Evolutionary conservation across 2,329 filamentous ascomycete species (phyloP), one percentile per base, ranked within the genome.

Genomic region (Sodiomyces alkalinus): DNA sequence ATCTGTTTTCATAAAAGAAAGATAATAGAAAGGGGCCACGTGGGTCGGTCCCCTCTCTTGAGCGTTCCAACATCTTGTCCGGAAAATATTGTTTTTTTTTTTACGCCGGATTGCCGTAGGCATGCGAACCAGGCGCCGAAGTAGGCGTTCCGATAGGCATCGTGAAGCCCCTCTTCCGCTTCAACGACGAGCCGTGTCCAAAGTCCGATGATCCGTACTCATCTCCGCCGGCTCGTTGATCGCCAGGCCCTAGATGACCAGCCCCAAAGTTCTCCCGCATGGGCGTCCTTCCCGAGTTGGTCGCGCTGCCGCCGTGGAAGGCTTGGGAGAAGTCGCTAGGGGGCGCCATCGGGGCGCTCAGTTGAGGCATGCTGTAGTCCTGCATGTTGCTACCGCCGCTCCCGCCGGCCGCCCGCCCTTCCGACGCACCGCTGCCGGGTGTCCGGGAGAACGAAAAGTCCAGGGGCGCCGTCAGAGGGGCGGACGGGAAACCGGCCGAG

Each of bases 331-430:
- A 70, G 30, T 71, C 66, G 29, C 57, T 58, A 1, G 65, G 51
- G 4, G 64, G 58, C 3, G 58, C 57, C 32, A 68, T 65, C 1
- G 64, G 64, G 3, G 65, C 62, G 39, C 60, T 66, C 51, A 70
- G 53, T 40, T 69, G 65, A 3, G 64, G 55, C 41, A 65, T 60
- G 9, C 57, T 56, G 42, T 67, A 68, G 30, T 68, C 62, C 13
- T 47, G 48, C 17, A 52, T 47, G n/a, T n/a, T n/a, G n/a, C n/a
- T n/a, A n/a, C n/a, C n/a, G n/a, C n/a, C n/a, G n/a, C n/a, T n/a
- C n/a, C n/a, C n/a, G 9, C 45, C 41, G 34, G 47, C 34, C 32
- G 50, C 42, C 28, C 49, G 44, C 10, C 19, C 20, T 5, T 16
- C 14, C 10, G 20, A 23, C 13, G 20, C 27, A n/a, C n/a, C n/a